phyloP scores from a whole-genome alignment of 2,329 filamentous ascomycete genomes.

The Epichloe elymi region DNA sequence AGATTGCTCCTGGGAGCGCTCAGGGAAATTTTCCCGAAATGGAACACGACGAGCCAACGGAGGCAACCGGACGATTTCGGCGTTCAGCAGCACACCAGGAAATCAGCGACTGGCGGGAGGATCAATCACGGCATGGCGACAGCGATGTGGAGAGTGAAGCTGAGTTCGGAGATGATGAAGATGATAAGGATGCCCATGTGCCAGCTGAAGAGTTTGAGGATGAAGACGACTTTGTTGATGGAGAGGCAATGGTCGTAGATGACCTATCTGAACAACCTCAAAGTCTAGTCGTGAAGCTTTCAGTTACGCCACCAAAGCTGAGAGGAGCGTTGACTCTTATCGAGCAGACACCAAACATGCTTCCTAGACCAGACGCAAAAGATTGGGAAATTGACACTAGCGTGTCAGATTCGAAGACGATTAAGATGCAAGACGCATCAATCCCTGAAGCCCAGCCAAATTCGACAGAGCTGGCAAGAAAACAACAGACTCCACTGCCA shows the following conservation, averaged over 20 bases:
- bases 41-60: constrained; percentile 27
- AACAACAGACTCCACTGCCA: background rate
- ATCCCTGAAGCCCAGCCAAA: background rate
- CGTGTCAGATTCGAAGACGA: constrained; percentile 6
- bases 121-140: constrained; percentile 28
- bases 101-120: constrained; percentile 34
- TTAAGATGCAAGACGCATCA: constrained; percentile 17
- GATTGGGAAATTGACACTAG: constrained; percentile 8
- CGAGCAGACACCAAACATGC: constrained; percentile 11
- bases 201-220: constrained; percentile 44
- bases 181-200: constrained; percentile 54
- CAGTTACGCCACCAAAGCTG: constrained; percentile 31
- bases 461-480: constrained; percentile 1
- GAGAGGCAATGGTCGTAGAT: constrained; percentile 41
- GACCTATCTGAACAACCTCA: constrained; percentile 34
- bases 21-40: constrained; percentile 30
- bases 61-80: constrained; percentile 34
- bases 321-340: constrained; percentile 16
- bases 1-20: constrained; percentile 33
- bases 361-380: constrained; percentile 12
- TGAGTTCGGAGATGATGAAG: constrained; percentile 63
- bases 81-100: constrained; percentile 35
- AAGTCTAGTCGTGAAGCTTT: constrained; percentile 65
- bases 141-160: constrained; percentile 57
- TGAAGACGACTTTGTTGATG: constrained; percentile 44